A percentile compares a stretch with the other conserved stretches of the same genome.
Conservation (phyloP, 1,284 basidiomycete species). For the Cutaneotrichosporon spelunceum region DNA sequence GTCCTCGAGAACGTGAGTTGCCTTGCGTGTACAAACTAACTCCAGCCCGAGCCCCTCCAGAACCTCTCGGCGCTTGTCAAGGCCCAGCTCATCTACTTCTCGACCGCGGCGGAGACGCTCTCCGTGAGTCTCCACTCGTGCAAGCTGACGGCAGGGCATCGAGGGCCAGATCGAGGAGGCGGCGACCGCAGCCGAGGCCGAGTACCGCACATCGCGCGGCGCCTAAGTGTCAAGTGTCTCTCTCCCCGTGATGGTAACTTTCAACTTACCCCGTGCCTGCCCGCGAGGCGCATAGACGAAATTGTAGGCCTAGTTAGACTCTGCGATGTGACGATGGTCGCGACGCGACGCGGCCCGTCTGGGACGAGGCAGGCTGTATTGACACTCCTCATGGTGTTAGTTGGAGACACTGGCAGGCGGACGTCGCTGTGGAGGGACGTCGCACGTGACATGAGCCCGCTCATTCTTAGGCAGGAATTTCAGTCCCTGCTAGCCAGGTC, state of each 20-base stretch:
- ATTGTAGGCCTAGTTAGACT: conserved; percentile 4
- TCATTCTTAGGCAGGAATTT: too few relatives aligned
- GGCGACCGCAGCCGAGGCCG: conserved; percentile 81
- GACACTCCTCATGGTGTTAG: too few relatives aligned
- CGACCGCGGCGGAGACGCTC: conserved; percentile 78
- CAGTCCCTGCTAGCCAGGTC: too few relatives aligned
- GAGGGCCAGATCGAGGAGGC: conserved; percentile 89
- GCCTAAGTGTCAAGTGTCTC: conserved; percentile 26
- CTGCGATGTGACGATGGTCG: neutral
- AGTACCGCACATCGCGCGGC: conserved; percentile 66
- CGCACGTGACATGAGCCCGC: too few relatives aligned
- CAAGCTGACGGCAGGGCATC: conserved; percentile 51
- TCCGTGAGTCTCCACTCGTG: conserved; percentile 38
- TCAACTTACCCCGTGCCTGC: neutral
- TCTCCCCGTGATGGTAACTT: neutral
- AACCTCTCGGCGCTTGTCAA: conserved; percentile 88
- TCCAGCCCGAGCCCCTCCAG: conserved; percentile 90
- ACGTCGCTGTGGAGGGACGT: too few relatives aligned
- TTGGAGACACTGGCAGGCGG: too few relatives aligned
- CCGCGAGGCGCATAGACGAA: conserved; percentile 8
- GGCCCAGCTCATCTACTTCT: conserved; percentile 81
- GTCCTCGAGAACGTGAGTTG: conserved; percentile 85
- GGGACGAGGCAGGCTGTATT: too few relatives aligned
- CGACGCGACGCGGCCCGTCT: neutral
- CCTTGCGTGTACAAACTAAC: neutral